These are phyloP conservation scores for Colletotrichum filicis DNA, from an alignment of 2,329 filamentous ascomycete genomes.

Conservation along the genomic window DNA sequence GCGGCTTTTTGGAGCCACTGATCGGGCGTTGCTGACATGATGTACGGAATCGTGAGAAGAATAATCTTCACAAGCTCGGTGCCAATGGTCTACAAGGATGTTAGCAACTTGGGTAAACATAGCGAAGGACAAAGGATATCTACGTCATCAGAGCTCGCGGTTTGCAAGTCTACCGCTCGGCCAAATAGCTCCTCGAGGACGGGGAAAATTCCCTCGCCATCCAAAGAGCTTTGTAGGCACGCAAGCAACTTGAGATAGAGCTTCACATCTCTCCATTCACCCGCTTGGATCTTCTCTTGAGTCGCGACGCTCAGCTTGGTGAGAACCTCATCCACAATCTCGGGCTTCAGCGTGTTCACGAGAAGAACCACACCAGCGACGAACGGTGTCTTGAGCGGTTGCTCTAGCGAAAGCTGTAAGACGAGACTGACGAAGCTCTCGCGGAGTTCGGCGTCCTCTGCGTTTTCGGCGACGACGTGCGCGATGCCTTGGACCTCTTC, in stretches of 20 bases:
- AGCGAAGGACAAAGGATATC: conserved; percentile 45
- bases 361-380: conserved; percentile 85
- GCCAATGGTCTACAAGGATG: conserved; percentile 64
- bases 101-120: not conserved
- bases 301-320: conserved; percentile 68
- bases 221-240: conserved; percentile 83
- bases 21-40: conserved; percentile 78
- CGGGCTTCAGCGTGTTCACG: conserved; percentile 80
- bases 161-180: conserved; percentile 92
- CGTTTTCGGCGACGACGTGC: conserved; percentile 82
- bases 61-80: conserved; percentile 98
- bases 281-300: conserved; percentile 75
- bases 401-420: conserved; percentile 84
- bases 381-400: conserved; percentile 98
- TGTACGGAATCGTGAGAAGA: conserved; percentile 91
- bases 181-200: conserved; percentile 91
- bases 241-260: conserved; percentile 88
- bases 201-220: conserved; percentile 86
- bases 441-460: conserved; percentile 84
- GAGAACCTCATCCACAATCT: conserved; percentile 79
- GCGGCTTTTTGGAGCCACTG: conserved; percentile 79
- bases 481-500: conserved; percentile 83
- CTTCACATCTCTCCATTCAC: conserved; percentile 92
- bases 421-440: conserved; percentile 78
- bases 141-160: conserved; percentile 91